Base-by-base conservation (phyloP, 257 asterid species). In the Capsicum pubescens region DNA sequence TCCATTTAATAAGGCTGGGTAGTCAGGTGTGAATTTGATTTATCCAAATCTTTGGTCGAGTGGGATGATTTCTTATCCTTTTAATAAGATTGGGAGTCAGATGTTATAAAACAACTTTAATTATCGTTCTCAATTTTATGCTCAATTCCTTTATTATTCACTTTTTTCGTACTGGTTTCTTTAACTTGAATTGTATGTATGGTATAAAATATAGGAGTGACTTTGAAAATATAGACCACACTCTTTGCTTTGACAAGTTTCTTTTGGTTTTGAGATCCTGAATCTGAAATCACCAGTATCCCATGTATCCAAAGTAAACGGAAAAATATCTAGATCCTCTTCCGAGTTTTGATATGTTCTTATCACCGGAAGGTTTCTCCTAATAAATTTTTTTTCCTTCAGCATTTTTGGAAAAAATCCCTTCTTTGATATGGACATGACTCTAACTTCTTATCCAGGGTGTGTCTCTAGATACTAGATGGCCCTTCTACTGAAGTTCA, bases 381-480 rank as follows among this genome's bases (percentile, higher is more conserved):
- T 74, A 44, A 50, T 48, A 74, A 19, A 42, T 74, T 19, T 19
- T 19, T 48, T 74, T 74, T 74, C 59, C 44, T 54, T 50, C 42
- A 50, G 6, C 63, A 54, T 26, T 32, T 76, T 26, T 52, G 52
- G 46, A 48, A 64, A 66, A 68, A n/a, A 52, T 82, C 76, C 66
- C 11, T 15, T 66, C 66, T 60, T 54, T 67, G 54, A 35, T 68
- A 44, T 68, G 72, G 69, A 81, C 74, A 61, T 86, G 79, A 46
- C 44, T 32, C 63, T 80, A 60, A 82, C 76, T 86, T 80, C 15
- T 69, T 76, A 35, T 79, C 35, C 86, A 95, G 99, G 88, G 93
- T 82, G 67, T 93, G 95, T 85, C 88, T 92, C 83, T 95, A 91
- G 86, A 89, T 91, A 82, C 87, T 91, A 5, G 97, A 92, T 87